Evolutionary conservation across 2,329 filamentous ascomycete genomes (phyloP), one percentile per base, ranked within the genome.

Genomic region (Phoma sp.): DNA sequence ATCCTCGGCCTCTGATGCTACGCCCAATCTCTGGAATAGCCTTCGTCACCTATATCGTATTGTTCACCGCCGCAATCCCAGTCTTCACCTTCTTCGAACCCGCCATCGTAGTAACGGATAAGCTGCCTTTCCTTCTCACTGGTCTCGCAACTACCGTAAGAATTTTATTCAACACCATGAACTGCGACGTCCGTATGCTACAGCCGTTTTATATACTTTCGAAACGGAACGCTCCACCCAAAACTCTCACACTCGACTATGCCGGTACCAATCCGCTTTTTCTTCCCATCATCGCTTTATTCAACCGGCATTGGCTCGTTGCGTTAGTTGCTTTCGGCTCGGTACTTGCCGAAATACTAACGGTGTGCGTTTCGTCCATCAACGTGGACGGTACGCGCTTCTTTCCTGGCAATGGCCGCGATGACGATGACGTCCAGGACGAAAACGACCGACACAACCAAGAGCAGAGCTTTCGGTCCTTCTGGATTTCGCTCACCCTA

Each of bases 201-300:
- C 87, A 91, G 71, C 89, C 89, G 2, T 92, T 89, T 67, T 90
- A 87, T 68, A 84, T 90, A 54, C 82, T 92, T 2, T 87, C 84
- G 12, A 79, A 80, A 46, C 83, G 89, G 3, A 84, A 88, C 59
- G 88, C 88, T 3, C 83, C 86, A 0, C 79, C 87, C 6, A 84
- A 81, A 60, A 87, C 85, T 2, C 80, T 92, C 6, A 87, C 85
- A 0, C 81, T 91, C 9, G 89, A 92, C 72, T 91, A 92, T 71
- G 89, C 87, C 0, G 87, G 87, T 23, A 83, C 89, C 63, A 87
- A 89, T 5, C 90, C 89, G 47, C 84, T 84, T 3, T 86, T 83
- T 71, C 81, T 90, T 18, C 84, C 87, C 0, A 62, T 88, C 38
- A 80, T 81, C 54, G 87, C 87, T 3, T 75, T 88, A 9, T 58